Evolutionary conservation across 78 protist species (phyloP).

Genomic region (Diacronema lutheri): DNA sequence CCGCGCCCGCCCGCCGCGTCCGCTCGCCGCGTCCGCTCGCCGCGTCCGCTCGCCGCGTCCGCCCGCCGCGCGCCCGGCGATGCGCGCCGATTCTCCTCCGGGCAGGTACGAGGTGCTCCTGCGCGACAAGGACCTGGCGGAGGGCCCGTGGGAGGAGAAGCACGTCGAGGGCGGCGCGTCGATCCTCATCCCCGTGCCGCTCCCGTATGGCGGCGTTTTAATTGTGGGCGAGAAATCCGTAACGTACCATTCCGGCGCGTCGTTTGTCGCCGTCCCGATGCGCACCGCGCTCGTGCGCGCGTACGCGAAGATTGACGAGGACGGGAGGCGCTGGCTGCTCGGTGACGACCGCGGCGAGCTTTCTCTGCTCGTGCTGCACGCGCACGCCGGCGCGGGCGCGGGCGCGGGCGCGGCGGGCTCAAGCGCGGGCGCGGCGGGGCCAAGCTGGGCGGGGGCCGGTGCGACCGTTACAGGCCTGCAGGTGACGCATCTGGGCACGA

Average conservation of each 20-base stretch:
- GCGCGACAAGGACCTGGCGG: conserved; percentile 46
- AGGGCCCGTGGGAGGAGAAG: conserved; percentile 47
- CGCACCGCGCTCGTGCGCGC: conserved; percentile 2
- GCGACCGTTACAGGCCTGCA: background rate
- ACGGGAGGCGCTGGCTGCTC: conserved; percentile 49
- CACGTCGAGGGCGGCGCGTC: conserved; percentile 59
- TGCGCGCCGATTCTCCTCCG: too few species aligned
- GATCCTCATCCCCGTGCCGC: conserved; percentile 64
- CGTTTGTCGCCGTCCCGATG: conserved; percentile 17
- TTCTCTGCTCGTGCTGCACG: conserved; percentile 14
- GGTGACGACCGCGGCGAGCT: conserved; percentile 59
- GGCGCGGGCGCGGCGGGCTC: background rate
- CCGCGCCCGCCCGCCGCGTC: too few species aligned
- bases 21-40: too few species aligned
- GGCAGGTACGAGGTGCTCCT: background rate
- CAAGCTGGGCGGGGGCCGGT: too few species aligned
- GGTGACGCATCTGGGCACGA: too few species aligned
- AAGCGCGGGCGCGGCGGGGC: background rate
- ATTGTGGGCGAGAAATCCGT: conserved; percentile 73
- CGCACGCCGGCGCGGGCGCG: background rate
- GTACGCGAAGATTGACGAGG: conserved; percentile 47
- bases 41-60: too few species aligned
- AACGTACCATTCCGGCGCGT: conserved; percentile 49
- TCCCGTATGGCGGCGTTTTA: conserved; percentile 62
- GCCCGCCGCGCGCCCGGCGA: too few species aligned